phyloP scores from a whole-genome alignment of 495 filamentous ascomycete genomes.

The Daldinia grandis region DNA sequence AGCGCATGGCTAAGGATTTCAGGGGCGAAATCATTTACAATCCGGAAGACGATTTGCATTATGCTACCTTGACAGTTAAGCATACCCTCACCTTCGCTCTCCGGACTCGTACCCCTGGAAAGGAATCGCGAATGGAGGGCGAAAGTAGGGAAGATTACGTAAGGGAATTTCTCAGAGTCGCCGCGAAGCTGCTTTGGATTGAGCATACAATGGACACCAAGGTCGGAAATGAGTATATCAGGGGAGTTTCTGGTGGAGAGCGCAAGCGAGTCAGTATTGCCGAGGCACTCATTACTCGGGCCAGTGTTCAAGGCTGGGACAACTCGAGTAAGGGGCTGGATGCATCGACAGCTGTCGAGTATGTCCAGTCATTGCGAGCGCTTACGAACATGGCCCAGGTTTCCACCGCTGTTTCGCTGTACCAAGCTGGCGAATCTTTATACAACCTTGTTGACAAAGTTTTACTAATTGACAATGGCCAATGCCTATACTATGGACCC shows the following conservation, averaged over 20 bases:
- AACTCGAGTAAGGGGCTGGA: conserved; percentile 62
- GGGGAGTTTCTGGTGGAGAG: conserved; percentile 73
- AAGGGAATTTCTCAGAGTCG: conserved; percentile 70
- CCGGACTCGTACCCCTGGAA: conserved; percentile 70
- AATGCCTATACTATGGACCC: conserved; percentile 74
- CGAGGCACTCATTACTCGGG: conserved; percentile 55
- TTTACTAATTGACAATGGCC: conserved; percentile 70
- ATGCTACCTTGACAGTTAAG: conserved; percentile 74
- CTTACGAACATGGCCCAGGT: conserved; percentile 64
- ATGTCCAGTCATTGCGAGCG: conserved; percentile 55
- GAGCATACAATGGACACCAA: conserved; percentile 80
- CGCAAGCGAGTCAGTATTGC: conserved; percentile 66
- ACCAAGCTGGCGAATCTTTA: conserved; percentile 73
- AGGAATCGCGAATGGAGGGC: conserved; percentile 66
- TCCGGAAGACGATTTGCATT: conserved; percentile 80
- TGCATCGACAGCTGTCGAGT: conserved; percentile 58
- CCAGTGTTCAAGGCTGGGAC: conserved; percentile 58
- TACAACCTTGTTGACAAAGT: conserved; percentile 74
- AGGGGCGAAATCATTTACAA: conserved; percentile 65
- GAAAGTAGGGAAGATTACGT: conserved; percentile 69
- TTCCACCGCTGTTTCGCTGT: conserved; percentile 70
- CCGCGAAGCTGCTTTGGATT: conserved; percentile 78
- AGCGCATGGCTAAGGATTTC: conserved; percentile 51
- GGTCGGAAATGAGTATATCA: conserved; percentile 84
- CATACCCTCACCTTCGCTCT: conserved; percentile 77